A percentile compares a stretch with the other conserved stretches of the same genome.
phyloP scores from a whole-genome alignment of 2,329 filamentous ascomycete species.

The Teratosphaeria viscida region DNA sequence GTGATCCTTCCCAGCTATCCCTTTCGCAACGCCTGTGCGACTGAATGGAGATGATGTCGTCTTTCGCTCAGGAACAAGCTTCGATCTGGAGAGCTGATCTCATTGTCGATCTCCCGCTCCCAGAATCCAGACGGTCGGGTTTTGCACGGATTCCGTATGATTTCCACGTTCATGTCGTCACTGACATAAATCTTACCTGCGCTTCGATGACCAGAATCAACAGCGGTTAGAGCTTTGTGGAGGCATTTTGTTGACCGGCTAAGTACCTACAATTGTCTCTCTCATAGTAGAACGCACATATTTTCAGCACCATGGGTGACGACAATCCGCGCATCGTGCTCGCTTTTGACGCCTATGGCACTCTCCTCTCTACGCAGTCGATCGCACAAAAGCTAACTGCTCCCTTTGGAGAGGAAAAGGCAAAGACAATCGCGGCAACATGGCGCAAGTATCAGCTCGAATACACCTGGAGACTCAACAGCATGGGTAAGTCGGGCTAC shows the following conservation, averaged over 20 bases:
- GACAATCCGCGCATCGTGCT: conserved; percentile 36
- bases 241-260: not conserved
- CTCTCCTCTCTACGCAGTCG: conserved; percentile 60
- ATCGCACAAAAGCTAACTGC: conserved; percentile 50
- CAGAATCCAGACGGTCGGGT: not conserved
- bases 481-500: conserved; percentile 54
- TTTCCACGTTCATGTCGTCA: not conserved
- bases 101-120: not conserved
- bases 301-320: not conserved
- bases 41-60: not conserved
- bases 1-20: not conserved
- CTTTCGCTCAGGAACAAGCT: not conserved
- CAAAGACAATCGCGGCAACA: conserved; percentile 45
- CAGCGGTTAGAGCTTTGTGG: not conserved
- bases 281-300: not conserved
- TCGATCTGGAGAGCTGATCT: not conserved
- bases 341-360: conserved; percentile 69
- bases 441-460: conserved; percentile 65
- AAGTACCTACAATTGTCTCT: not conserved
- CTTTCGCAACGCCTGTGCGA: not conserved
- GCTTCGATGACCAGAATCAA: not conserved
- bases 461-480: conserved; percentile 66
- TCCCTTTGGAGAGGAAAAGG: conserved; percentile 48
- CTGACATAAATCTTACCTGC: not conserved
- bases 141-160: not conserved